Evolutionary conservation across 352 stramenopile genomes (phyloP).

Genomic region (Phytophthora lateralis): DNA sequence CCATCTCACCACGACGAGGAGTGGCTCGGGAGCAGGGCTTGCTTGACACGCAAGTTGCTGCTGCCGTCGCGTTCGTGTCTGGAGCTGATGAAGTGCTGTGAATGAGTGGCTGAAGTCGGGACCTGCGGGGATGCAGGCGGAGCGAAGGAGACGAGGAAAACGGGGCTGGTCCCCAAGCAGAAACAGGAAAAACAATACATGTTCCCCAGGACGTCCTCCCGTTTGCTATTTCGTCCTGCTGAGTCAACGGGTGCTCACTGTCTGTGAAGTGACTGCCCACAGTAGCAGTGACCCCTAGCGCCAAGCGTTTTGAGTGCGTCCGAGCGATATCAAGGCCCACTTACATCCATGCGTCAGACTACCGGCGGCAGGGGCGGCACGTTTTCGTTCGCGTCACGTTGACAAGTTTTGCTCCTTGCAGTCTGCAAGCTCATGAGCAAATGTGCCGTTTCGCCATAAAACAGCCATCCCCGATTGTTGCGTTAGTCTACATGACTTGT

Average conservation of each 20-base stretch:
- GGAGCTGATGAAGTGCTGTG: constrained; percentile 10
- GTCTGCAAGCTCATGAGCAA: too few species aligned
- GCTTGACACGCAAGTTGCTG: constrained; percentile 14
- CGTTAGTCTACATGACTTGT: too few species aligned
- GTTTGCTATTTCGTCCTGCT: constrained; percentile 20
- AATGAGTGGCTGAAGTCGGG: constrained; percentile 4
- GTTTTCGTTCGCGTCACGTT: constrained; percentile 18
- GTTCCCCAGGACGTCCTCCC: constrained; percentile 4
- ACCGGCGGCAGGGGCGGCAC: background rate
- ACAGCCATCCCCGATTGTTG: too few species aligned
- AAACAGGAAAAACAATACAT: constrained; percentile 36
- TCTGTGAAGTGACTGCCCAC: constrained; percentile 14
- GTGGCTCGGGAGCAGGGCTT: constrained; percentile 12
- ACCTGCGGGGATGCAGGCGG: constrained; percentile 1
- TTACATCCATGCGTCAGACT: too few species aligned
- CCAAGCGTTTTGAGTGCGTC: background rate
- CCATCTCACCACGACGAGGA: constrained; percentile 21
- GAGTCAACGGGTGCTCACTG: constrained; percentile 5
- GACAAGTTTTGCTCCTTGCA: background rate
- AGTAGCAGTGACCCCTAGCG: constrained; percentile 17
- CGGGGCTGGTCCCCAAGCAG: constrained; percentile 9
- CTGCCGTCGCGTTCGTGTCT: constrained; percentile 11
- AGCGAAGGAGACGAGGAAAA: constrained; percentile 3
- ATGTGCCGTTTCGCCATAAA: background rate
- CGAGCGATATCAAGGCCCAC: constrained; percentile 5